Evolutionary conservation across 2,329 filamentous ascomycete genomes (phyloP).

Genomic region (Sarocladium brachiariae): DNA sequence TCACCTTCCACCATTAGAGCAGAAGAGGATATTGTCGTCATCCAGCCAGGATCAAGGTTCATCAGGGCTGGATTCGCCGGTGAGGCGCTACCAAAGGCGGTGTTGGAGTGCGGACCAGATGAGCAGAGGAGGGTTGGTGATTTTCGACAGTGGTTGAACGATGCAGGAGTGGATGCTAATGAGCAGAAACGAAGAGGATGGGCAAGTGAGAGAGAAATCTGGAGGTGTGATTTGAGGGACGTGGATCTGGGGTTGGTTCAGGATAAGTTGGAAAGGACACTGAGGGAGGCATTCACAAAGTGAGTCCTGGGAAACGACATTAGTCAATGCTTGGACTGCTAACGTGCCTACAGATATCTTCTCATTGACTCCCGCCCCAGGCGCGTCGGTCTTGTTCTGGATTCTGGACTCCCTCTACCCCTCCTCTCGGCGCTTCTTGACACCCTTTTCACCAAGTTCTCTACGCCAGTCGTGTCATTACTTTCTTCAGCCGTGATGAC

Average conservation of each 20-base stretch:
- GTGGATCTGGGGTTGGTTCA: conserved; percentile 73
- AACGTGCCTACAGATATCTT: conserved; percentile 41
- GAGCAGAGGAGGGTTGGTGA: conserved; percentile 73
- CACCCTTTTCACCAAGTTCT: conserved; percentile 73
- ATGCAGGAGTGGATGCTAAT: not conserved
- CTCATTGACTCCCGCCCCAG: conserved; percentile 71
- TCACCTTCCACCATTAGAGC: conserved; percentile 55
- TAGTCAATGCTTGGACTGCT: not conserved
- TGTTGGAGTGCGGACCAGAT: conserved; percentile 66
- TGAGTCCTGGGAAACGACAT: conserved; percentile 37
- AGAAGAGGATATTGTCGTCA: conserved; percentile 78
- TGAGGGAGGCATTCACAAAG: conserved; percentile 78
- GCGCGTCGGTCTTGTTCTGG: conserved; percentile 67
- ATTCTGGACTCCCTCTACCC: conserved; percentile 69
- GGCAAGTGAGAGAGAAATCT: conserved; percentile 66
- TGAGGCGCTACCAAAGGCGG: conserved; percentile 67
- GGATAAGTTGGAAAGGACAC: conserved; percentile 77
- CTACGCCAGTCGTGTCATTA: conserved; percentile 73
- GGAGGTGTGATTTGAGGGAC: conserved; percentile 65
- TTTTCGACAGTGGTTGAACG: conserved; percentile 61
- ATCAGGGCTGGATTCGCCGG: conserved; percentile 82
- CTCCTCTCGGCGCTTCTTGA: conserved; percentile 70
- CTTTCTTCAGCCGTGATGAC: conserved; percentile 70
- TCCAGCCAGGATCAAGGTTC: conserved; percentile 76
- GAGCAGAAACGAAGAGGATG: conserved; percentile 32